Evolutionary conservation across 306 rosid genomes (phyloP).

Genomic region (Trifolium subterraneum): DNA sequence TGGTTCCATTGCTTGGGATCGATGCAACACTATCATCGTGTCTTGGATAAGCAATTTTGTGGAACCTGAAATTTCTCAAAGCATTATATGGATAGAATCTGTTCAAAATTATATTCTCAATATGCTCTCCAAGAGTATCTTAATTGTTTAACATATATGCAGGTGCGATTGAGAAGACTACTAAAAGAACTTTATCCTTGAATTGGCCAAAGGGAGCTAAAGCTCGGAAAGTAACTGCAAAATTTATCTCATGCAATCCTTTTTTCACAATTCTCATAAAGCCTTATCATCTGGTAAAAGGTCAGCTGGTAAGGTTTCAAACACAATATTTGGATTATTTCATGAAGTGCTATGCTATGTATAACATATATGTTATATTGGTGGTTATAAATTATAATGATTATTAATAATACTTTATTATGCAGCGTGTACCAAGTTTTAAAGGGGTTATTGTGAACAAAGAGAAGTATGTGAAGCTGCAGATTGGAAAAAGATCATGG

Average conservation of each 20-base stretch:
- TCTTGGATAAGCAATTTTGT: too few relatives aligned
- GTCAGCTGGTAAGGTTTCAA: not conserved
- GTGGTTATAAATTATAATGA: not conserved
- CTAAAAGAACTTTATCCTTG: not conserved
- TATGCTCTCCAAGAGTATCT: not conserved
- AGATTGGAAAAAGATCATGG: conserved; percentile 35
- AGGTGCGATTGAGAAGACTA: not conserved
- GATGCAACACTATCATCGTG: too few relatives aligned
- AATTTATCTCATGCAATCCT: not conserved
- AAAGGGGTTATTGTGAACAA: conserved; percentile 19
- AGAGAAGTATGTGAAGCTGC: not conserved
- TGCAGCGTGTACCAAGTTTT: conserved; percentile 23
- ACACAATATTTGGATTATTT: not conserved
- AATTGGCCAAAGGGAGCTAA: not conserved
- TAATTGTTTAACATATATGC: not conserved
- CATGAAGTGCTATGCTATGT: not conserved
- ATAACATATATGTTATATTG: not conserved
- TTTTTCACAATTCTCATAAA: not conserved
- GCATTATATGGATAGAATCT: too few relatives aligned
- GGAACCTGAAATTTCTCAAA: too few relatives aligned
- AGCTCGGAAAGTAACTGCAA: not conserved
- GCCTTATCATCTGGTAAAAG: not conserved
- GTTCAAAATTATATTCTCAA: not conserved
- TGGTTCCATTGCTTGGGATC: too few relatives aligned
- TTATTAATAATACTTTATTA: not conserved